Base-by-base conservation (phyloP, 768 basidiomycete genomes). In the Fistulinella prunicolor region DNA sequence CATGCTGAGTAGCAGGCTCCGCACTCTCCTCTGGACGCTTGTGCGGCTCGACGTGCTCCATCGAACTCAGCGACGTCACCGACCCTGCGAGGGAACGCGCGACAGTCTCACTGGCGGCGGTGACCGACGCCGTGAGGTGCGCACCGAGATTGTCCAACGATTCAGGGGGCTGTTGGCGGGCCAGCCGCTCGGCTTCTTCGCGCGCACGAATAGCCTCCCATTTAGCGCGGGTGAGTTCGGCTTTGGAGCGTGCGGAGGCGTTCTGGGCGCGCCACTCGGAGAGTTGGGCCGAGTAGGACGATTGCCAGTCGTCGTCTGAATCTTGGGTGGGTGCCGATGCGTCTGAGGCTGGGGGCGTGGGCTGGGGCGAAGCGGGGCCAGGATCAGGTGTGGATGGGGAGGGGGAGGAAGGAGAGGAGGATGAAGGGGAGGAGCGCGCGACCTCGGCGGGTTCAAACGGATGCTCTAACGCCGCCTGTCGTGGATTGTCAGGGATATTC, bases 241-340 rank as follows among this genome's bases (percentile, higher is more conserved):
- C 85, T 63, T 84, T 89, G 61, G 80, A 73, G 43, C 88, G 83
- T 37, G 82, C 83, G 50, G 79, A 79, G 24, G 87, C 83, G 32
- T 83, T 85, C 57, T 82, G 79, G 20, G 78, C 78, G 34, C 83
- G 83, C 90, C 89, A 93, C 46, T 73, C 68, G 42, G 76, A 73
- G 10, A 88, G 71, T 36, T 87, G 83, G 1, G 78, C 69, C 42
- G 90, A 83, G 61, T 90, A 88, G 58, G 82, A 76, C 14, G 68
- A 67, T 58, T 85, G 83, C 85, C 85, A 88, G 8, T 70, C 53
- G 20, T 81, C 81, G 29, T 78, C 70, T 17, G 56, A 60, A 2
- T n/a, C n/a, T n/a, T n/a, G n/a, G n/a, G n/a, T n/a, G n/a, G n/a
- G n/a, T n/a, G n/a, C n/a, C n/a, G n/a, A n/a, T n/a, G n/a, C n/a